Evolutionary conservation across 495 filamentous ascomycete species (phyloP).

Genomic region (Podospora bellae-mahoneyi): DNA sequence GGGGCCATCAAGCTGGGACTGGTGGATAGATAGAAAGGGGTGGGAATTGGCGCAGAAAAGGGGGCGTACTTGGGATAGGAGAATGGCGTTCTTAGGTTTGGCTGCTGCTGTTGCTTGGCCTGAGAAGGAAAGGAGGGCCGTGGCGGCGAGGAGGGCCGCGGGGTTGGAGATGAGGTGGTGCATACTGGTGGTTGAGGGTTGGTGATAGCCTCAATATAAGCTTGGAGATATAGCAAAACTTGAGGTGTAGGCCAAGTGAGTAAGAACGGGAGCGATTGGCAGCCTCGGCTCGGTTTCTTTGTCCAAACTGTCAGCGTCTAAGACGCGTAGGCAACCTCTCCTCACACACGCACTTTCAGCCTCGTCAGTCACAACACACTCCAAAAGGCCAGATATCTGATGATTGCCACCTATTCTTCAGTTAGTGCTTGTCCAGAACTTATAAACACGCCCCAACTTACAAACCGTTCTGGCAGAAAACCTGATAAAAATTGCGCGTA

Average conservation of each 20-base stretch:
- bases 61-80: constrained; percentile 28
- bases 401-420: background rate
- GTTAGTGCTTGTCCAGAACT: background rate
- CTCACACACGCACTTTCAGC: background rate
- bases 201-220: too few species aligned
- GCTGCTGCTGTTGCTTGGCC: constrained; percentile 9
- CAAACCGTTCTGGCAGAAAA: background rate
- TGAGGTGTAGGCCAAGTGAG: too few species aligned
- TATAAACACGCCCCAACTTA: background rate
- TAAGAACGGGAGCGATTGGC: background rate
- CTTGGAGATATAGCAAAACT: too few species aligned
- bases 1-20: background rate
- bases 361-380: background rate
- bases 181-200: constrained; percentile 11
- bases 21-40: background rate
- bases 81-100: constrained; percentile 28
- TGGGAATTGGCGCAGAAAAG: background rate
- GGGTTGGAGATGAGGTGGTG: background rate
- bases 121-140: constrained; percentile 5
- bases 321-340: background rate
- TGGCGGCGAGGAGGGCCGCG: background rate
- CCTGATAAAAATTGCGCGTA: background rate
- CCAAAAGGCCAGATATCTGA: background rate
- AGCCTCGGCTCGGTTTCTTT: background rate
- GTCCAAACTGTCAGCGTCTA: background rate